Conservation (phyloP, 257 asterid genomes). For the Nicotiana noctiflora region DNA sequence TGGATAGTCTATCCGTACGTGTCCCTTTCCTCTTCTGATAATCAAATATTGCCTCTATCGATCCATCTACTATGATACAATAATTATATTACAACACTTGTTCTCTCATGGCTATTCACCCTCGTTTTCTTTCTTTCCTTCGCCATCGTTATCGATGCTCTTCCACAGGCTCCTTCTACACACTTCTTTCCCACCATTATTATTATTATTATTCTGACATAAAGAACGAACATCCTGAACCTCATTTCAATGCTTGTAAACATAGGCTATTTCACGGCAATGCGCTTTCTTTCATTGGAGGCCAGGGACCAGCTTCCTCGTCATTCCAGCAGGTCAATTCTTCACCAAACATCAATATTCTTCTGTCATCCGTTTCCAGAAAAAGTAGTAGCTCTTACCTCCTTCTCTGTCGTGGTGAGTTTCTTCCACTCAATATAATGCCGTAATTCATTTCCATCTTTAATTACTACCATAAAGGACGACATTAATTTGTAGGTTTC, state of each 20-base stretch:
- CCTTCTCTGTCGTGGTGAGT: conserved; percentile 45
- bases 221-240: neutral
- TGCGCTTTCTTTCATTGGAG: conserved; percentile 13
- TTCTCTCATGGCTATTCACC: conserved; percentile 37
- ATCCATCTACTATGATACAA: neutral
- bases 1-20: neutral
- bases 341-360: neutral
- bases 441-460: neutral
- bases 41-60: neutral
- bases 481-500: conserved; percentile 38
- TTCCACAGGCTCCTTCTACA: conserved; percentile 1
- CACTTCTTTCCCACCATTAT: conserved; percentile 6
- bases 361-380: conserved; percentile 16
- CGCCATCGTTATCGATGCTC: conserved; percentile 23
- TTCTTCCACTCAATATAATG: neutral
- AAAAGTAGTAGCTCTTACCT: conserved; percentile 21
- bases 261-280: neutral
- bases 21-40: neutral
- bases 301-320: conserved; percentile 10
- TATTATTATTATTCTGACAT: conserved; percentile 8
- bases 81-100: too few relatives aligned
- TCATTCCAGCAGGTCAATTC: conserved; percentile 16
- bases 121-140: conserved; percentile 44
- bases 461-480: too few relatives aligned
- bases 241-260: conserved; percentile 12